Evolutionary conservation across 1,284 basidiomycete species (phyloP).

Genomic region (Athelia sp.): DNA sequence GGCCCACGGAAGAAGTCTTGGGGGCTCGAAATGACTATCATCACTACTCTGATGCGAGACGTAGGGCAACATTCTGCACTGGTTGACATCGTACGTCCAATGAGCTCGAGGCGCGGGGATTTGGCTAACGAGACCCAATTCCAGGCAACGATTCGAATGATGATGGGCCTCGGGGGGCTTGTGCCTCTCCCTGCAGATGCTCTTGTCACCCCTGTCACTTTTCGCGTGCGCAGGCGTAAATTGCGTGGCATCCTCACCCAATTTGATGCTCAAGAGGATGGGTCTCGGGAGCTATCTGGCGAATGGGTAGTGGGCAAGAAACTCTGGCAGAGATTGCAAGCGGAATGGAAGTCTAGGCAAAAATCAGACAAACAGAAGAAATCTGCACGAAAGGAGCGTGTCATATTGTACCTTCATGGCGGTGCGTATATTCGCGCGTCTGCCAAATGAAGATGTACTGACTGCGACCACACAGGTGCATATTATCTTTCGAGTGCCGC

Average conservation of each 20-base stretch:
- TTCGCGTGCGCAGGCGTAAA: constrained; percentile 70
- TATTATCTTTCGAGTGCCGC: constrained; percentile 94
- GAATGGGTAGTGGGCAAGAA: constrained; percentile 96
- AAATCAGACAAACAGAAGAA: constrained; percentile 14
- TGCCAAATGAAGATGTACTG: neutral
- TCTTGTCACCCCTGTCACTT: constrained; percentile 92
- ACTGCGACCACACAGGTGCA: constrained; percentile 51
- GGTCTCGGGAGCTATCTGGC: constrained; percentile 78
- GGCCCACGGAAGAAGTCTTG: constrained; percentile 83
- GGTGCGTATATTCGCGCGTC: constrained; percentile 43
- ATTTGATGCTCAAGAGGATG: constrained; percentile 71
- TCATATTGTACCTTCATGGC: constrained; percentile 93
- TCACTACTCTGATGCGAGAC: constrained; percentile 83
- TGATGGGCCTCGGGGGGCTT: constrained; percentile 79
- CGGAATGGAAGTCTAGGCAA: constrained; percentile 62
- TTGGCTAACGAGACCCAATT: neutral
- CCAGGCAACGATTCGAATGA: constrained; percentile 68
- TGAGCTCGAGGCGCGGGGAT: neutral
- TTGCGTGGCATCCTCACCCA: constrained; percentile 77
- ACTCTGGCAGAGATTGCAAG: constrained; percentile 85
- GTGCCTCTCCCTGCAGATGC: constrained; percentile 92
- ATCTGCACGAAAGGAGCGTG: constrained; percentile 55
- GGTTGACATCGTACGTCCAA: constrained; percentile 68
- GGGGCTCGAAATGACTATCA: constrained; percentile 86
- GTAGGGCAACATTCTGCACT: constrained; percentile 80